These are phyloP conservation scores for Selenicereus undatus DNA, from an alignment of 148 eudicot genomes.

Conservation along the genomic window DNA sequence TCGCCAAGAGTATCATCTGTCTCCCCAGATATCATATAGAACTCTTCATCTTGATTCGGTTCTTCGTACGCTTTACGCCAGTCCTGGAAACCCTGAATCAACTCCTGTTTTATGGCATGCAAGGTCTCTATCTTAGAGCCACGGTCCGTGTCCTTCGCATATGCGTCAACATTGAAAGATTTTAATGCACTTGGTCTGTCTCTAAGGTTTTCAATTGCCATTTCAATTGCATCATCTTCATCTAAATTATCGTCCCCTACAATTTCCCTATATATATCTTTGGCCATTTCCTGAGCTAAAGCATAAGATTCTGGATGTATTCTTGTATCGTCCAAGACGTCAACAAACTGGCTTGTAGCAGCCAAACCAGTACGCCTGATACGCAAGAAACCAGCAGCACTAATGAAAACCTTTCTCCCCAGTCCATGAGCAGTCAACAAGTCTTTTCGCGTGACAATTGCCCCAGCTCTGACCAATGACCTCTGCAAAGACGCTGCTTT, in stretches of 20 bases:
- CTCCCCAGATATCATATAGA: slow-evolving; percentile 87
- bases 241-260: slow-evolving; percentile 63
- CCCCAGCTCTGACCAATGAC: slow-evolving; percentile 73
- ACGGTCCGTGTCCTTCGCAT: slow-evolving; percentile 52
- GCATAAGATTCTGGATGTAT: slow-evolving; percentile 94
- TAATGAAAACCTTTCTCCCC: slow-evolving; percentile 83
- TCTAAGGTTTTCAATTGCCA: slow-evolving; percentile 92
- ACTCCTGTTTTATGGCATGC: slow-evolving; percentile 61
- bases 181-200: slow-evolving; percentile 66
- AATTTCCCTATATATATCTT: slow-evolving; percentile 64
- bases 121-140: slow-evolving; percentile 71
- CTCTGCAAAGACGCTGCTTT: slow-evolving; percentile 87
- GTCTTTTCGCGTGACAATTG: slow-evolving; percentile 77
- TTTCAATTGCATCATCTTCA: slow-evolving; percentile 77
- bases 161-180: slow-evolving; percentile 54
- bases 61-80: slow-evolving; percentile 70
- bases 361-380: slow-evolving; percentile 86
- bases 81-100: slow-evolving; percentile 93
- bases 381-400: slow-evolving; percentile 92
- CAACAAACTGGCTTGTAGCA: slow-evolving; percentile 75
- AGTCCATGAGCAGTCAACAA: slow-evolving; percentile 69
- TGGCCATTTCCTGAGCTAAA: slow-evolving; percentile 93
- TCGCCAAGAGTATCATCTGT: slow-evolving; percentile 78
- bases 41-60: slow-evolving; percentile 77
- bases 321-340: slow-evolving; percentile 95